Conservation (phyloP, 1,284 basidiomycete species). For the Leccinum fallax region DNA sequence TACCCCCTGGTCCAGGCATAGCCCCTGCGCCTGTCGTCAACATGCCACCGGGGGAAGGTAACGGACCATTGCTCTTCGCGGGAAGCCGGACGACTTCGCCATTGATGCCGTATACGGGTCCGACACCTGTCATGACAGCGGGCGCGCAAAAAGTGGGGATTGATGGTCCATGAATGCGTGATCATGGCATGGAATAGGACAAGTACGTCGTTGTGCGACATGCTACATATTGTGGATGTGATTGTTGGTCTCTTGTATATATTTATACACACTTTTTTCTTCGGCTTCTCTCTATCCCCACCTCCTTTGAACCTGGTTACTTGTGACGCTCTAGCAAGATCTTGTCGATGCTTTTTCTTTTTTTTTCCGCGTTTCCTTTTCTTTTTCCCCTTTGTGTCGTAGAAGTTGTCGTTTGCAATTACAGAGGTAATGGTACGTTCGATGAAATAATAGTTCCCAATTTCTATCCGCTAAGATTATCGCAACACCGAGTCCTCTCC, state of each 20-base stretch:
- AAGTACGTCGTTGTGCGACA: neutral
- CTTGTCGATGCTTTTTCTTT: slow-evolving; percentile 5
- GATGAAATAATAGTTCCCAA: neutral
- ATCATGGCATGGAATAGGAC: neutral
- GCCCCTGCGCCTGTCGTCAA: no score
- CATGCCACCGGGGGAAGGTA: no score
- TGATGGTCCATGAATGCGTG: slow-evolving; percentile 16
- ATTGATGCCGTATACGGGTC: no score
- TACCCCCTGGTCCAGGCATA: no score
- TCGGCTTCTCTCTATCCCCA: neutral
- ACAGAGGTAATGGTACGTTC: slow-evolving; percentile 4
- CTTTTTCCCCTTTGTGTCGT: neutral
- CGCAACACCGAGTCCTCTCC: neutral
- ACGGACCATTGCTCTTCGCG: no score
- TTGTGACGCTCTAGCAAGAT: neutral
- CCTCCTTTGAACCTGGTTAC: neutral
- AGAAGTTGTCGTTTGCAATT: slow-evolving; percentile 7
- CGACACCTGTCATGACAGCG: neutral
- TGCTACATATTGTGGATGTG: neutral
- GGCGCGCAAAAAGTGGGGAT: slow-evolving; percentile 20
- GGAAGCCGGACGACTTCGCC: no score
- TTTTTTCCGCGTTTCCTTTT: neutral
- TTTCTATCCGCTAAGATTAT: neutral
- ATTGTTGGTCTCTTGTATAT: slow-evolving; percentile 7
- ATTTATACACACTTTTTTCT: neutral